A percentile compares a stretch with the other conserved stretches of the same genome.
Evolutionary conservation across 495 filamentous ascomycete genomes (phyloP).

Genomic region (Daldinia decipiens): DNA sequence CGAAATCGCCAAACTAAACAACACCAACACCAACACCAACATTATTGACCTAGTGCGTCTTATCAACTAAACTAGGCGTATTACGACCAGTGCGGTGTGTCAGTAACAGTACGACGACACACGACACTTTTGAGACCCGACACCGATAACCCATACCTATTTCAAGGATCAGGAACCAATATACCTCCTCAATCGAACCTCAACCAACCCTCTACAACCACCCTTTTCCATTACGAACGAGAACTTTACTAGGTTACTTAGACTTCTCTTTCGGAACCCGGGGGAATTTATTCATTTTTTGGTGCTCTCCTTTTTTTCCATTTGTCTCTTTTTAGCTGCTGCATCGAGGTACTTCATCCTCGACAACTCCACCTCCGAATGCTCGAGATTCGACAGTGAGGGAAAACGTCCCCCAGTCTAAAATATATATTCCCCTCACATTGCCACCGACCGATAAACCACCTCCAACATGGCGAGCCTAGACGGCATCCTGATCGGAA

Average conservation of each 20-base stretch:
- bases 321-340: constrained; percentile 20
- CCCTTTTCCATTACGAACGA: constrained; percentile 25
- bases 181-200: constrained; percentile 36
- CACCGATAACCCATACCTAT: constrained; percentile 12
- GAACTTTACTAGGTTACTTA: constrained; percentile 18
- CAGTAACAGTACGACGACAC: constrained; percentile 37
- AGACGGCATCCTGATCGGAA: constrained; percentile 90
- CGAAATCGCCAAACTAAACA: constrained; percentile 11
- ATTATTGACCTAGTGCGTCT: constrained; percentile 14
- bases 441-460: constrained; percentile 23
- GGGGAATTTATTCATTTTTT: constrained; percentile 6
- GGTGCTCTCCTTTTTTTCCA: constrained; percentile 4
- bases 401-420: constrained; percentile 44
- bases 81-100: neutral
- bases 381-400: constrained; percentile 46
- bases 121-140: constrained; percentile 33
- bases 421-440: constrained; percentile 30
- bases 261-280: constrained; percentile 20
- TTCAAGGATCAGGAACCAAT: constrained; percentile 29
- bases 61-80: neutral
- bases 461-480: constrained; percentile 48
- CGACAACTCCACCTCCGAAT: constrained; percentile 47
- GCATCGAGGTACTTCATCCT: constrained; percentile 46
- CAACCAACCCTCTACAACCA: constrained; percentile 21
- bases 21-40: constrained; percentile 8